Conservation (phyloP, 495 filamentous ascomycete genomes). For the Pyronema domesticum region DNA sequence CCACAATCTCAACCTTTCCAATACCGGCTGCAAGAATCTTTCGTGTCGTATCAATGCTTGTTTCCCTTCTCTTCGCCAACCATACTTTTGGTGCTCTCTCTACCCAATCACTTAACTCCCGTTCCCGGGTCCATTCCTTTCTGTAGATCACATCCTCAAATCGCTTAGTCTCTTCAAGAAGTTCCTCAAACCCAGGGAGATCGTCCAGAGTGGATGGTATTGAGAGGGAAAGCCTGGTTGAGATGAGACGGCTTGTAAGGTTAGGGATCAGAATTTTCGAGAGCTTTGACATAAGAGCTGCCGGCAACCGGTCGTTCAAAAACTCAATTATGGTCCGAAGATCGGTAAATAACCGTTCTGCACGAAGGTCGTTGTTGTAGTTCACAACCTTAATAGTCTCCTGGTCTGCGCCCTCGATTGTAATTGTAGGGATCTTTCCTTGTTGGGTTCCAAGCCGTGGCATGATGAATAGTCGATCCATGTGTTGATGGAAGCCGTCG, state of each 20-base stretch:
- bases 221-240: slow-evolving; percentile 52
- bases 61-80: slow-evolving; percentile 68
- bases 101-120: slow-evolving; percentile 61
- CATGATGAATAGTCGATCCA: slow-evolving; percentile 33
- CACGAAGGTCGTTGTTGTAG: slow-evolving; percentile 25
- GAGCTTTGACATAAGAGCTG: slow-evolving; percentile 40
- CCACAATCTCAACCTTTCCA: slow-evolving; percentile 45
- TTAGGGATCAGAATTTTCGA: slow-evolving; percentile 48
- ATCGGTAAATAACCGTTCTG: slow-evolving; percentile 36
- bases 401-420: slow-evolving; percentile 18
- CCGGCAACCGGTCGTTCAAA: slow-evolving; percentile 45
- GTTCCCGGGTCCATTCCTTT: slow-evolving; percentile 48
- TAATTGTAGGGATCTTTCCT: slow-evolving; percentile 16
- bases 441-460: slow-evolving; percentile 29
- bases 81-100: slow-evolving; percentile 61
- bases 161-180: slow-evolving; percentile 38
- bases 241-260: slow-evolving; percentile 46
- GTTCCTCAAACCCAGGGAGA: slow-evolving; percentile 48
- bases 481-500: slow-evolving; percentile 32
- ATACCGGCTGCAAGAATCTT: slow-evolving; percentile 47
- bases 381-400: slow-evolving; percentile 29
- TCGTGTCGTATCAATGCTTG: slow-evolving; percentile 54
- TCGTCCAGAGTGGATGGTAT: slow-evolving; percentile 56
- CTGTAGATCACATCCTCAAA: slow-evolving; percentile 46
- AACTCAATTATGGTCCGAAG: slow-evolving; percentile 46